Conservation (phyloP, 139 green algal genomes). For the Ostreobium quekettii region DNA sequence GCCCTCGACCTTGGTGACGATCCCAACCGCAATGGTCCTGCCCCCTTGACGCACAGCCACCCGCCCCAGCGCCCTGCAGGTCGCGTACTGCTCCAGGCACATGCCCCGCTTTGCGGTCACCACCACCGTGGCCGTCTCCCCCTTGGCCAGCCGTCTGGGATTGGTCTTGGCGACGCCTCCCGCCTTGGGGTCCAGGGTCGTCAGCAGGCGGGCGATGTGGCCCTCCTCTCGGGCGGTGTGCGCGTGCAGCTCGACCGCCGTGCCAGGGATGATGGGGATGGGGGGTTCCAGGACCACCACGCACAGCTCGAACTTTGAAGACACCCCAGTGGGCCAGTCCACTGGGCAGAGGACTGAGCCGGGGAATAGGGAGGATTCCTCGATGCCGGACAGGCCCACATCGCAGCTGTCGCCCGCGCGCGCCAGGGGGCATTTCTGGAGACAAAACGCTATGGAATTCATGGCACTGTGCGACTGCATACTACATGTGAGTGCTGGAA, state of each 20-base stretch:
- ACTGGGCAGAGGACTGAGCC: constrained; percentile 48
- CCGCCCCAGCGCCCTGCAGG: constrained; percentile 66
- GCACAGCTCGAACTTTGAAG: too few relatives aligned
- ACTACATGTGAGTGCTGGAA: too few relatives aligned
- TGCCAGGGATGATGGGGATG: constrained; percentile 68
- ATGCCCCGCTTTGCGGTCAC: constrained; percentile 49
- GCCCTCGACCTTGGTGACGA: constrained; percentile 52
- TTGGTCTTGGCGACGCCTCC: constrained; percentile 47
- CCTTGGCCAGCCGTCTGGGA: constrained; percentile 57
- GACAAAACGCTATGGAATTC: not conserved
- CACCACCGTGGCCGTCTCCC: constrained; percentile 71
- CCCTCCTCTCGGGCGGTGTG: constrained; percentile 64
- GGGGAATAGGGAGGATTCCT: constrained; percentile 27
- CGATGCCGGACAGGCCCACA: constrained; percentile 52
- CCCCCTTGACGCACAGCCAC: constrained; percentile 75
- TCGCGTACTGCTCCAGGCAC: constrained; percentile 65
- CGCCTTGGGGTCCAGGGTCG: constrained; percentile 61
- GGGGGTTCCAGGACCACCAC: constrained; percentile 72
- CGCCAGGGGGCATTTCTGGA: constrained; percentile 35
- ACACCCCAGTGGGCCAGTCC: too few relatives aligned
- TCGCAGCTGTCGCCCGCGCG: constrained; percentile 71
- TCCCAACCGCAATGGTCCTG: constrained; percentile 78
- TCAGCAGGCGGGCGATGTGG: constrained; percentile 51
- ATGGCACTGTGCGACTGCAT: not conserved
- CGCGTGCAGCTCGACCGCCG: constrained; percentile 57